Evolutionary conservation across 768 basidiomycete genomes (phyloP), one percentile per base, ranked within the genome.

Genomic region (Tricholomella constricta): DNA sequence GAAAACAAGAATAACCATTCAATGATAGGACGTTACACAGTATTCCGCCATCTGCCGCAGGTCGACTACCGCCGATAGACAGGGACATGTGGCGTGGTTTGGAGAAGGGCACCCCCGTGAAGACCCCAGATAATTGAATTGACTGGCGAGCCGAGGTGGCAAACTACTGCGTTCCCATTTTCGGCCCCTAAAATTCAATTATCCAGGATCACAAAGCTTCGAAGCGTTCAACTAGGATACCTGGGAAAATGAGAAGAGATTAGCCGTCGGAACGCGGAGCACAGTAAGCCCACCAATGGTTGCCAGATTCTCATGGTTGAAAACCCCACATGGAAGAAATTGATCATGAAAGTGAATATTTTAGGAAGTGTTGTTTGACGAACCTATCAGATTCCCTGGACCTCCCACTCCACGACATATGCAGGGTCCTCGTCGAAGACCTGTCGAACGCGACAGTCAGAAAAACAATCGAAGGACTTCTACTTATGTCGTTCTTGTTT

Each of bases 371-470:
- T n/a, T n/a, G n/a, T 15, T 37, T 25, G 25, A 19, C 4, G 25
- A 7, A 47, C 15, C 14, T 47, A 47, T 47, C 46, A 47, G 46
- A 47, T 47, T 12, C 34, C n/a, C n/a, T n/a, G n/a, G n/a, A n/a
- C 5, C 35, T 46, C 45, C 12, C 34, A 34, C 46, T 34, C 45
- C 20, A 47, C 35, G 35, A 46, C 9, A 17, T 35, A 22, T 29
- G 15, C 32, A 46, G 45, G 45, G n/a, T 10, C 32, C 19, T 22
- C 31, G 19, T 22, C 36, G 36, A 37, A 37, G 36, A 37, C 19
- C 22, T 37, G 46, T 47, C n/a, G 46, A 22, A 29, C 26, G 20
- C 4, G 29, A 6, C 6, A 10, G 31, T 17, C 17, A 37, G 22
- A 26, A 47, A 20, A 34, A 46, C 22, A 47, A 25, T 23, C 32